Evolutionary conservation across 768 basidiomycete genomes (phyloP).

Genomic region (Lactifluus rugatus): DNA sequence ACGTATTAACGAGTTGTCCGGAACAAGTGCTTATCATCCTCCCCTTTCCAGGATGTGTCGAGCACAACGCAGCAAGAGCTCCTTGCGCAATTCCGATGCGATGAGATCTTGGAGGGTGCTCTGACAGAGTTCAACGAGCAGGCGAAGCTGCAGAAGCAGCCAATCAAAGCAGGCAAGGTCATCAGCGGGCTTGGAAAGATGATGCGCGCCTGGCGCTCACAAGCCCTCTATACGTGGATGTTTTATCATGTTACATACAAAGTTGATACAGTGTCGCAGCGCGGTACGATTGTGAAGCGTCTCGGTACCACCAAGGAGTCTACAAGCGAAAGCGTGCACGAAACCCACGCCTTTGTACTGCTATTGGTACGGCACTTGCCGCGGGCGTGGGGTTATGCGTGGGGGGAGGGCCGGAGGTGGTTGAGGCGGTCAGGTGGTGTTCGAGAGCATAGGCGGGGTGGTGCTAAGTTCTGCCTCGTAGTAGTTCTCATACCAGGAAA

Average conservation of each 20-base stretch:
- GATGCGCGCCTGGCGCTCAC: slow-evolving; percentile 73
- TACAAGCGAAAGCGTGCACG: slow-evolving; percentile 84
- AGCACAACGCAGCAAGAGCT: slow-evolving; percentile 88
- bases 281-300: slow-evolving; percentile 90
- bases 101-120: slow-evolving; percentile 83
- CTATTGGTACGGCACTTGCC: no score
- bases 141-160: slow-evolving; percentile 70
- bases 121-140: slow-evolving; percentile 75
- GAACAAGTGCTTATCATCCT: no score
- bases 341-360: no score
- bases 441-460: no score
- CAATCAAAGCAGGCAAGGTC: slow-evolving; percentile 78
- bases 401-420: no score
- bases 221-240: slow-evolving; percentile 43
- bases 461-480: no score
- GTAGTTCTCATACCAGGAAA: no score
- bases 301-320: slow-evolving; percentile 92
- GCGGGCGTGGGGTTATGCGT: no score
- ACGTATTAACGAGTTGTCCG: no score
- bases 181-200: slow-evolving; percentile 72
- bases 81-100: slow-evolving; percentile 96
- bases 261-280: slow-evolving; percentile 33
- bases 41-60: no score
- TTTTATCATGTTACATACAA: neutral
- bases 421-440: no score